Conservation (phyloP, 768 basidiomycete species). For the Suillus sp. region DNA sequence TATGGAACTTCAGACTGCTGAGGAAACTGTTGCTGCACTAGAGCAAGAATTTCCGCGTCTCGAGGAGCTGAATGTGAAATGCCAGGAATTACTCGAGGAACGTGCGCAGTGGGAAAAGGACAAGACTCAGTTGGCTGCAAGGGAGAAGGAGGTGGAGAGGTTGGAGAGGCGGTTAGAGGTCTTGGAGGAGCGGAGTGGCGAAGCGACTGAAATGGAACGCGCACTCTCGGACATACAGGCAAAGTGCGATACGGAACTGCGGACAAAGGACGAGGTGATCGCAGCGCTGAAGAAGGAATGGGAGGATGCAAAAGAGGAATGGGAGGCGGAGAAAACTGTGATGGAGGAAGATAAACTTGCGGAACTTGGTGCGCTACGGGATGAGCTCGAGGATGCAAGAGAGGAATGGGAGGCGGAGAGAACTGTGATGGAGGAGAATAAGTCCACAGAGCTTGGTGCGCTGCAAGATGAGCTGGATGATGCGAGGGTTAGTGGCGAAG, state of each 20-base stretch:
- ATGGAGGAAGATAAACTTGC: constrained; percentile 54
- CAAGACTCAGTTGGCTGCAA: constrained; percentile 39
- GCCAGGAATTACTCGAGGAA: constrained; percentile 51
- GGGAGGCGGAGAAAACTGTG: constrained; percentile 51
- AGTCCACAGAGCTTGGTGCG: constrained; percentile 45
- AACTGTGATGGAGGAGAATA: constrained; percentile 47
- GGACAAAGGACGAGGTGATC: constrained; percentile 44
- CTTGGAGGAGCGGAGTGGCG: constrained; percentile 44
- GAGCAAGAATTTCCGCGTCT: constrained; percentile 56
- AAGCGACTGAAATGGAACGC: constrained; percentile 43
- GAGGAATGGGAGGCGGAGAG: constrained; percentile 34
- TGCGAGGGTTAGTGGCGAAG: constrained; percentile 40
- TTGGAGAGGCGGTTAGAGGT: constrained; percentile 47
- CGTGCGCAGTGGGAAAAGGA: constrained; percentile 54
- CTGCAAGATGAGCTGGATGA: constrained; percentile 52
- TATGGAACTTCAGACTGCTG: constrained; percentile 65
- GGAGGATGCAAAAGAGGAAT: constrained; percentile 46
- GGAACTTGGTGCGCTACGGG: constrained; percentile 45
- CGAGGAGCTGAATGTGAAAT: constrained; percentile 48
- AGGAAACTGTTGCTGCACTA: constrained; percentile 62
- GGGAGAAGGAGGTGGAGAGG: constrained; percentile 38
- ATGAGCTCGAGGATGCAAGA: constrained; percentile 49
- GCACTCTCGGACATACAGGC: constrained; percentile 38
- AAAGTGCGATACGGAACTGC: constrained; percentile 40
- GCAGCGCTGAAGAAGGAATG: constrained; percentile 40